A percentile compares a stretch with the other conserved stretches of the same genome.
phyloP scores from a whole-genome alignment of 768 basidiomycete genomes.

The Lactifluus pinguis region DNA sequence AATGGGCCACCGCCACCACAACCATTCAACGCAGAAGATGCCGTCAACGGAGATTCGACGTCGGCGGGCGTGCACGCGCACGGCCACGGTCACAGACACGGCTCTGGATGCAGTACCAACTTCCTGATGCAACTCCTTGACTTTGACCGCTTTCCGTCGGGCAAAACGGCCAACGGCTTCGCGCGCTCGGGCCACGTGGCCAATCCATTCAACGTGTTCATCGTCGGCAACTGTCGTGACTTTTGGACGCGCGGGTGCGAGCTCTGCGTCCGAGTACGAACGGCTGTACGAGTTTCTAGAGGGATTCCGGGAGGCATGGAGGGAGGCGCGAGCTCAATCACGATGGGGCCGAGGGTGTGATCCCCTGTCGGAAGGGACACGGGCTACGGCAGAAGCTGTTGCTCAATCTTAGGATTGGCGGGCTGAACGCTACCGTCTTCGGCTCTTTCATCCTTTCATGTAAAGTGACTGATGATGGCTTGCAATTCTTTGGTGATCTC shows the following conservation, averaged over 20 bases:
- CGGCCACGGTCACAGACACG: slow-evolving; percentile 34
- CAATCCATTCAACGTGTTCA: slow-evolving; percentile 88
- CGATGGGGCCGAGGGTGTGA: slow-evolving; percentile 44
- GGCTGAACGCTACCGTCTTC: too few species aligned
- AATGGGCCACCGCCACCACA: slow-evolving; percentile 64
- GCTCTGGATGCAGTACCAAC: slow-evolving; percentile 37
- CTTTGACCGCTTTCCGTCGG: slow-evolving; percentile 88
- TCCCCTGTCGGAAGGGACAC: slow-evolving; percentile 28
- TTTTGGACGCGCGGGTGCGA: slow-evolving; percentile 88
- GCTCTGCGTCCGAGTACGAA: slow-evolving; percentile 86
- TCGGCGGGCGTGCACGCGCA: slow-evolving; percentile 20
- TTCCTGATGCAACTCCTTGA: slow-evolving; percentile 90
- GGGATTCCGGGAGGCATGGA: slow-evolving; percentile 72
- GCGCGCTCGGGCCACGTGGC: slow-evolving; percentile 62
- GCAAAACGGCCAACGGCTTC: slow-evolving; percentile 81
- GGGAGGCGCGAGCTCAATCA: slow-evolving; percentile 34
- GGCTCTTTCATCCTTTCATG: too few species aligned
- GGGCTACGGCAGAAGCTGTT: slow-evolving; percentile 41
- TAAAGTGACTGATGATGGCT: too few species aligned
- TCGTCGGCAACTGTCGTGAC: slow-evolving; percentile 75
- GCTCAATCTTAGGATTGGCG: slow-evolving; percentile 28
- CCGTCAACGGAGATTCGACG: slow-evolving; percentile 36
- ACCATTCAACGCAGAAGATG: slow-evolving; percentile 32
- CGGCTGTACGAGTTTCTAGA: slow-evolving; percentile 87
- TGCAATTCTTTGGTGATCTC: too few species aligned